Percentiles rank a stretch among this genome's conserved stretches.
These are phyloP conservation scores for Choanephora cucurbitarum DNA, from an alignment of 371 early-diverging fungal species.

Conservation along the genomic window DNA sequence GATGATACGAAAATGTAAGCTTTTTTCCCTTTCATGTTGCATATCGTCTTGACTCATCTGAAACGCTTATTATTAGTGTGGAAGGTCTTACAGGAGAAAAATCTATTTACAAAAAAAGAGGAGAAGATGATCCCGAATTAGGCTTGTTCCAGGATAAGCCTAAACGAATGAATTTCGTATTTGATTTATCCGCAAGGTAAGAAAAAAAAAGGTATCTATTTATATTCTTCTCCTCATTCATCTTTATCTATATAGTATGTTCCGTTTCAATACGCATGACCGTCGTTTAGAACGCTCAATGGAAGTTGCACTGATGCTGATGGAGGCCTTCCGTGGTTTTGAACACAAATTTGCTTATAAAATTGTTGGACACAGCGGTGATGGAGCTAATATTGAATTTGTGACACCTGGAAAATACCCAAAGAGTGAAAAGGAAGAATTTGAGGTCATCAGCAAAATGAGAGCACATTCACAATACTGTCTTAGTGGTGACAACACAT, in stretches of 20 bases:
- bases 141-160: slow-evolving; percentile 72
- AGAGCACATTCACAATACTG: slow-evolving; percentile 69
- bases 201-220: neutral
- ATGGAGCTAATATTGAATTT: slow-evolving; percentile 75
- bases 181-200: slow-evolving; percentile 74
- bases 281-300: slow-evolving; percentile 69
- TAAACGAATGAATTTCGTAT: slow-evolving; percentile 80
- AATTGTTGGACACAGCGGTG: slow-evolving; percentile 81
- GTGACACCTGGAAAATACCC: slow-evolving; percentile 71
- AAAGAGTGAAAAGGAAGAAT: slow-evolving; percentile 76
- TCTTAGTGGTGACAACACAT: slow-evolving; percentile 78
- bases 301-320: slow-evolving; percentile 77
- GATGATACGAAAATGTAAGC: slow-evolving; percentile 82
- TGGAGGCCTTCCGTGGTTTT: slow-evolving; percentile 84
- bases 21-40: too few species aligned
- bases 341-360: slow-evolving; percentile 83
- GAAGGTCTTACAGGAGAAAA: slow-evolving; percentile 82
- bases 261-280: slow-evolving; percentile 74
- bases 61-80: slow-evolving; percentile 33
- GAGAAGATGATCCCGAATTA: slow-evolving; percentile 74
- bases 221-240: too few species aligned
- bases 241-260: too few species aligned
- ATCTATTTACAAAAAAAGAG: slow-evolving; percentile 79
- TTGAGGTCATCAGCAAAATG: slow-evolving; percentile 68
- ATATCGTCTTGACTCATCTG: neutral